Percentiles rank a stretch among this genome's conserved stretches.
Evolutionary conservation across 2,329 filamentous ascomycete genomes (phyloP).

Genomic region (Fusarium lateritium): DNA sequence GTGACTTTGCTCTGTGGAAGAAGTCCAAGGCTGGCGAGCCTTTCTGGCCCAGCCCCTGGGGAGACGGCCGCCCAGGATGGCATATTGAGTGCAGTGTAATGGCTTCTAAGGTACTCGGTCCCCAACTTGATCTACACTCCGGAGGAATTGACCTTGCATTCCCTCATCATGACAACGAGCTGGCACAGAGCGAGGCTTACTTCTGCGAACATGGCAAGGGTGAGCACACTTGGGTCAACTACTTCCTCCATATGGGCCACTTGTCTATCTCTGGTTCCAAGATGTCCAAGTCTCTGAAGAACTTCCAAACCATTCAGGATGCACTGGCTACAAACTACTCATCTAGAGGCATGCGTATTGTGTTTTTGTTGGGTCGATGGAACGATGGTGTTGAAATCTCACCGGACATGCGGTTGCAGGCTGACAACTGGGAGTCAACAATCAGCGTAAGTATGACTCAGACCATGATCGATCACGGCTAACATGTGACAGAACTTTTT

Average conservation of each 20-base stretch:
- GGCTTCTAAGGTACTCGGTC: constrained; percentile 89
- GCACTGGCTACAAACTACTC: constrained; percentile 81
- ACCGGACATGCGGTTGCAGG: constrained; percentile 81
- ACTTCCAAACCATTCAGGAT: constrained; percentile 93
- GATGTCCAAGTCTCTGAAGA: constrained; percentile 97
- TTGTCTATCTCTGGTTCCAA: constrained; percentile 88
- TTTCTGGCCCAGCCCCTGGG: constrained; percentile 90
- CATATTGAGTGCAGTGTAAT: constrained; percentile 98
- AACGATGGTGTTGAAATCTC: constrained; percentile 94
- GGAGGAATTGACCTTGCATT: constrained; percentile 93
- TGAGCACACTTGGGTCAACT: constrained; percentile 88
- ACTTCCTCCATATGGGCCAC: constrained; percentile 97
- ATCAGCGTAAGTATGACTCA: constrained; percentile 69
- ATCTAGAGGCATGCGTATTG: constrained; percentile 82
- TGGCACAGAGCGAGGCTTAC: constrained; percentile 92
- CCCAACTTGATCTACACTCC: constrained; percentile 91
- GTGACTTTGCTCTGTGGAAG: constrained; percentile 96
- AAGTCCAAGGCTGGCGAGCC: constrained; percentile 92
- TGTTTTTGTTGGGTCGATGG: constrained; percentile 91
- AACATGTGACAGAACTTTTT: constrained; percentile 67
- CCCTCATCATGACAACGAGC: constrained; percentile 93
- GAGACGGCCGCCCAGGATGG: constrained; percentile 90
- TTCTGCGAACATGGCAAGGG: constrained; percentile 69
- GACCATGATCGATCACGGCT: constrained; percentile 16
- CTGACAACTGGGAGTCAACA: constrained; percentile 84